Evolutionary conservation across 2,329 filamentous ascomycete species (phyloP).

Genomic region (Nemania bipapillata): DNA sequence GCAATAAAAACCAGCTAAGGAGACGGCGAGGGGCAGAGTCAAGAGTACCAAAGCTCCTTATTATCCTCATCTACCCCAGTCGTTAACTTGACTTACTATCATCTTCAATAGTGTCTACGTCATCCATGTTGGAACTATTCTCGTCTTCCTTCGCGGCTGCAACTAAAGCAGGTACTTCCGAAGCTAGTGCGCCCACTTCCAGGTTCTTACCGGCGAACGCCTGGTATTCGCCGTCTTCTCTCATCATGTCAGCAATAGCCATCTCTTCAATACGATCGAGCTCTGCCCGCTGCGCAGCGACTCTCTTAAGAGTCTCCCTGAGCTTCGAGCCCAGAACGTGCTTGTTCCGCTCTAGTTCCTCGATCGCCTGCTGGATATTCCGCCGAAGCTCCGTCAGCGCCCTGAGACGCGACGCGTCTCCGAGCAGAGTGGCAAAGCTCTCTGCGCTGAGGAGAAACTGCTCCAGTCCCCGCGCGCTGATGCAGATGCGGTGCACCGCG

Average conservation of each 20-base stretch:
- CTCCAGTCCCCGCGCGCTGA: constrained; percentile 24
- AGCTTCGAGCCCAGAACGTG: constrained; percentile 23
- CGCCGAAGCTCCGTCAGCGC: constrained; percentile 1
- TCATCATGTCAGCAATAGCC: constrained; percentile 18
- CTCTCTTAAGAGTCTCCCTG: constrained; percentile 6
- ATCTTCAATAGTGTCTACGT: constrained; percentile 1
- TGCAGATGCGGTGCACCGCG: constrained; percentile 20
- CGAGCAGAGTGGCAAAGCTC: constrained; percentile 9
- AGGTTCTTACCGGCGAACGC: constrained; percentile 20
- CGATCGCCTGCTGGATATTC: constrained; percentile 22
- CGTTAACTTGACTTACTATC: neutral
- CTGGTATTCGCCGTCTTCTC: constrained; percentile 23
- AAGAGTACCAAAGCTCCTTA: too few relatives aligned
- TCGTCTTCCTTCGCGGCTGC: constrained; percentile 9
- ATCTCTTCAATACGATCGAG: constrained; percentile 18
- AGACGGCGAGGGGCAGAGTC: too few relatives aligned
- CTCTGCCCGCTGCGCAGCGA: constrained; percentile 19
- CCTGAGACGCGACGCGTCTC: constrained; percentile 7
- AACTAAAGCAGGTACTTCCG: neutral
- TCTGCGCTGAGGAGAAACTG: constrained; percentile 20
- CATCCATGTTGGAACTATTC: constrained; percentile 12
- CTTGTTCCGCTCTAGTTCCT: constrained; percentile 29
- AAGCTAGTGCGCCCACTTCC: neutral
- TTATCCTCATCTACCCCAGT: too few relatives aligned
- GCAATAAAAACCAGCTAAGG: too few relatives aligned